Percentiles rank a stretch among this genome's conserved stretches.
phyloP scores from a whole-genome alignment of 345 rosid genomes.

The Zanthoxylum bungeanum region DNA sequence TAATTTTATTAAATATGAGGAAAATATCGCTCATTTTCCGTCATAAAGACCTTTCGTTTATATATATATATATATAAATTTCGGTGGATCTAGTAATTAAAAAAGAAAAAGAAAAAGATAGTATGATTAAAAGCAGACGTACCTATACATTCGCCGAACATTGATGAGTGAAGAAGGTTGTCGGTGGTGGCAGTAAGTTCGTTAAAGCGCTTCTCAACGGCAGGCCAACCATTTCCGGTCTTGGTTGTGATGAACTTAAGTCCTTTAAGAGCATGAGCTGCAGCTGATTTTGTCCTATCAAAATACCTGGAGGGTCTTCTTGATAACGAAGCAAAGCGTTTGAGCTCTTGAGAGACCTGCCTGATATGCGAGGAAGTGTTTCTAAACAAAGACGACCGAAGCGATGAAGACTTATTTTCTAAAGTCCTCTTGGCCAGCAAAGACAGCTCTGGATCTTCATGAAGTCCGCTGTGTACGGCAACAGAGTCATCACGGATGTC shows the following conservation, averaged over 20 bases:
- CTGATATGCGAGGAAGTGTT: slow-evolving; percentile 62
- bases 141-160: slow-evolving; percentile 89
- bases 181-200: slow-evolving; percentile 48
- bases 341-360: slow-evolving; percentile 80
- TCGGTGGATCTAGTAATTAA: too few relatives aligned
- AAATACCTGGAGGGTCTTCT: slow-evolving; percentile 46
- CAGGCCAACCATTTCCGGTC: slow-evolving; percentile 58
- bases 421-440: slow-evolving; percentile 62
- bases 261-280: slow-evolving; percentile 77
- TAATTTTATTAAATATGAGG: too few relatives aligned
- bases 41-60: too few relatives aligned
- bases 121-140: too few relatives aligned
- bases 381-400: slow-evolving; percentile 47
- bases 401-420: slow-evolving; percentile 47
- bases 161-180: slow-evolving; percentile 56
- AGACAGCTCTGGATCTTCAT: slow-evolving; percentile 69
- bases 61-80: too few relatives aligned
- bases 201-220: slow-evolving; percentile 62
- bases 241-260: slow-evolving; percentile 74
- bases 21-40: too few relatives aligned
- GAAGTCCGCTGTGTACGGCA: slow-evolving; percentile 60
- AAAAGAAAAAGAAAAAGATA: too few relatives aligned
- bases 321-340: slow-evolving; percentile 54
- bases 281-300: slow-evolving; percentile 72
- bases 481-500: slow-evolving; percentile 77